Conservation (phyloP, 805 yeast genomes). For the Middelhovenomyces tepae region DNA sequence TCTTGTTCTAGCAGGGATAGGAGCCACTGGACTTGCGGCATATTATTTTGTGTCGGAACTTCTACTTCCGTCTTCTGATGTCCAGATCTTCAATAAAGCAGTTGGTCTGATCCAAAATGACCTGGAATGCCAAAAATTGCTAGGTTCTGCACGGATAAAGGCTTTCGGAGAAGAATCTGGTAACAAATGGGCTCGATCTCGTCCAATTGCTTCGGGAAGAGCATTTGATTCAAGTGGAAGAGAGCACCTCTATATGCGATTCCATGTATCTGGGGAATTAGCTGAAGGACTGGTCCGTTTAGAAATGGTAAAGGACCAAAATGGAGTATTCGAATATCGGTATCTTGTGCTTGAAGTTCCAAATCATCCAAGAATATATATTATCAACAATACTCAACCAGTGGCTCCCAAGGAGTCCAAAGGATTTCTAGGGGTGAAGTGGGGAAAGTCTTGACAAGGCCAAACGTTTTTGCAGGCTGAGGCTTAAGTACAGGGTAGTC, state of each 20-base stretch:
- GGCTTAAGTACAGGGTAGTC: too few relatives aligned
- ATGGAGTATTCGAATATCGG: constrained; percentile 45
- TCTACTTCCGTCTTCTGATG: constrained; percentile 84
- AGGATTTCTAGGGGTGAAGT: constrained; percentile 73
- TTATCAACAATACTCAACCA: constrained; percentile 32
- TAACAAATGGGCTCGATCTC: constrained; percentile 79
- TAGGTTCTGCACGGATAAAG: constrained; percentile 56
- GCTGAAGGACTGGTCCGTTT: constrained; percentile 64
- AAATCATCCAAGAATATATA: constrained; percentile 56
- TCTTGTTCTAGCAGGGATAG: constrained; percentile 28
- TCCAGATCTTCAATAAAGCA: constrained; percentile 81
- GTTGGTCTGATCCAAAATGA: constrained; percentile 68
- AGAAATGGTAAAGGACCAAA: constrained; percentile 48
- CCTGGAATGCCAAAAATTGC: constrained; percentile 44
- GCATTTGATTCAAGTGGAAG: constrained; percentile 61
- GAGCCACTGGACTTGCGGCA: constrained; percentile 43
- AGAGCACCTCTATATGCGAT: constrained; percentile 75
- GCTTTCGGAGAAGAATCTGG: constrained; percentile 65
- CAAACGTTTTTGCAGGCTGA: too few relatives aligned
- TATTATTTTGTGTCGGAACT: constrained; percentile 74
- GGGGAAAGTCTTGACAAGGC: constrained; percentile 64
- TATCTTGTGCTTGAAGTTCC: constrained; percentile 71
- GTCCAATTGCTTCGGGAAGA: constrained; percentile 66
- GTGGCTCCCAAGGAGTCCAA: constrained; percentile 30
- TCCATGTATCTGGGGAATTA: constrained; percentile 68